Conservation (phyloP, 305 asterid genomes). For the Fraxinus xanthoxyloides region DNA sequence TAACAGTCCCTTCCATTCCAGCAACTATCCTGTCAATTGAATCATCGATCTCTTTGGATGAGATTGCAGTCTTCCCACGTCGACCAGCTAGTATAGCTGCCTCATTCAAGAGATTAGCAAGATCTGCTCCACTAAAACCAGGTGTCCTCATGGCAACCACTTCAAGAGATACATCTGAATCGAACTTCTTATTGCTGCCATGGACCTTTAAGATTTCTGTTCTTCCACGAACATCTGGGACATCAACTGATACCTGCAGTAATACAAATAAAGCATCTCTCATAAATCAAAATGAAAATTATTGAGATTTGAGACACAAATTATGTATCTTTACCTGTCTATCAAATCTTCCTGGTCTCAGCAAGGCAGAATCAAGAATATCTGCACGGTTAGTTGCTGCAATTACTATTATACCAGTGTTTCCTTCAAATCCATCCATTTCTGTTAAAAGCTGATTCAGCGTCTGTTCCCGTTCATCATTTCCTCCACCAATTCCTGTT, state of each 20-base stretch:
- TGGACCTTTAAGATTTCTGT: constrained; percentile 60
- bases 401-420: constrained; percentile 60
- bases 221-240: constrained; percentile 73
- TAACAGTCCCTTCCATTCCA: constrained; percentile 93
- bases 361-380: constrained; percentile 61
- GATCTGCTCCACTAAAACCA: constrained; percentile 95
- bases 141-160: constrained; percentile 91
- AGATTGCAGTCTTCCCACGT: constrained; percentile 74
- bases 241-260: constrained; percentile 66
- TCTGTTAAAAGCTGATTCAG: constrained; percentile 68
- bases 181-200: constrained; percentile 1
- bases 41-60: constrained; percentile 90
- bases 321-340: constrained; percentile 40
- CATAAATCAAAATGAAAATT: neutral
- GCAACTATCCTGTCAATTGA: constrained; percentile 93
- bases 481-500: constrained; percentile 62
- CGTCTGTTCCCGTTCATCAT: constrained; percentile 72
- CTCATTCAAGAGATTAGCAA: constrained; percentile 93
- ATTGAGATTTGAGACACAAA: neutral
- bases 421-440: constrained; percentile 67
- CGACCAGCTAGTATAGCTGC: constrained; percentile 97
- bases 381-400: constrained; percentile 67
- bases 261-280: neutral
- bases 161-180: constrained; percentile 77
- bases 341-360: constrained; percentile 73